These are phyloP conservation scores for Plasmodium malariae DNA, from an alignment of 169 alveolate genomes.

Conservation along the genomic window DNA sequence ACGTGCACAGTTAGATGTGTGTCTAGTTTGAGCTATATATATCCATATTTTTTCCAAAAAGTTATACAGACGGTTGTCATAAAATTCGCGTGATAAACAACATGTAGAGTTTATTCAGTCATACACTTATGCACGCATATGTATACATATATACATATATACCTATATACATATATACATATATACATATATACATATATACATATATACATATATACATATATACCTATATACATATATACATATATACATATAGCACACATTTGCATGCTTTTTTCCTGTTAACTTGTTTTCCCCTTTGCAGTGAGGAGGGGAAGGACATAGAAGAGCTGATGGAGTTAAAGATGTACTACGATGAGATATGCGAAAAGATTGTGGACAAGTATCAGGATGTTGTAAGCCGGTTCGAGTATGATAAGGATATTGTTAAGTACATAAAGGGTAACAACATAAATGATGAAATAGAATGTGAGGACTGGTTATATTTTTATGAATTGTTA, in stretches of 20 bases:
- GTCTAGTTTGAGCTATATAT: too few relatives aligned
- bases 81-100: too few relatives aligned
- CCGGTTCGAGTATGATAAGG: slow-evolving; percentile 73
- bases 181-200: not conserved
- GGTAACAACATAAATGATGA: slow-evolving; percentile 66
- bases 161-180: not conserved
- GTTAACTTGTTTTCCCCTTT: not conserved
- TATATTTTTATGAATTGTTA: slow-evolving; percentile 73
- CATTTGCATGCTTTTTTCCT: not conserved
- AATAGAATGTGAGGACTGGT: slow-evolving; percentile 75
- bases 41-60: too few relatives aligned
- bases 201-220: not conserved
- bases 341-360: slow-evolving; percentile 61
- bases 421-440: slow-evolving; percentile 50
- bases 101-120: too few relatives aligned
- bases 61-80: too few relatives aligned
- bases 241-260: not conserved
- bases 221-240: not conserved
- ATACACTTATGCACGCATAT: too few relatives aligned
- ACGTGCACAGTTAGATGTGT: too few relatives aligned
- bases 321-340: slow-evolving; percentile 23
- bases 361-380: slow-evolving; percentile 72
- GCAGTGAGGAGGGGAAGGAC: slow-evolving; percentile 24
- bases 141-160: slow-evolving; percentile 4
- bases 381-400: slow-evolving; percentile 59